phyloP scores from a whole-genome alignment of 2,329 filamentous ascomycete genomes.

The Cladobotryum mycophilum region DNA sequence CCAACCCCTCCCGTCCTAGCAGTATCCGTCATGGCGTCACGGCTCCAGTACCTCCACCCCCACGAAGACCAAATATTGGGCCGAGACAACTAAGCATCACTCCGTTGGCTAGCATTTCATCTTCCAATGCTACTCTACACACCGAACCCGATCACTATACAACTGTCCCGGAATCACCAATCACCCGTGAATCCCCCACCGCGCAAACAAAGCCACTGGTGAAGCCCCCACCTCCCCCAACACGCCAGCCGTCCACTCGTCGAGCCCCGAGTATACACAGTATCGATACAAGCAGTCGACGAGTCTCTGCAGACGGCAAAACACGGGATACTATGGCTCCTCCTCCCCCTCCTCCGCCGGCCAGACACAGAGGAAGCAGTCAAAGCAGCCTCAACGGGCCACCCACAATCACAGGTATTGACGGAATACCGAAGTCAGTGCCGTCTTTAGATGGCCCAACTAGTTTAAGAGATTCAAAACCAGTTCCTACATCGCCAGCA shows the following conservation, averaged over 20 bases:
- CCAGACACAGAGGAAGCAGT: constrained; percentile 42
- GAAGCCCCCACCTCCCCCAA: constrained; percentile 40
- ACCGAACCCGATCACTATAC: constrained; percentile 12
- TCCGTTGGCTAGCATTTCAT: constrained; percentile 13
- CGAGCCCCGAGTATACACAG: constrained; percentile 39
- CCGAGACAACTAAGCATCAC: constrained; percentile 25
- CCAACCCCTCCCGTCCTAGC: constrained; percentile 39
- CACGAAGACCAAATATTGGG: constrained; percentile 40
- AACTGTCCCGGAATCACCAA: constrained; percentile 15
- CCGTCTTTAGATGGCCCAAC: constrained; percentile 1
- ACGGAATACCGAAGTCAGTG: constrained; percentile 16
- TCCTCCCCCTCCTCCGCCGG: constrained; percentile 45
- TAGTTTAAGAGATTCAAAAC: background rate
- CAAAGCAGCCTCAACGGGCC: constrained; percentile 35
- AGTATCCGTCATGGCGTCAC: constrained; percentile 36
- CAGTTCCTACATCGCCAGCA: constrained; percentile 15
- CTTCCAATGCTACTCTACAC: constrained; percentile 12
- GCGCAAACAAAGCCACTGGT: constrained; percentile 6
- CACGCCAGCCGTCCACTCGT: constrained; percentile 37
- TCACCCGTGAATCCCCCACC: background rate
- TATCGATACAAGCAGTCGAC: constrained; percentile 30
- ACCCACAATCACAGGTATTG: constrained; percentile 27
- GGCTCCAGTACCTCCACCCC: constrained; percentile 49
- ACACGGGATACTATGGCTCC: constrained; percentile 23
- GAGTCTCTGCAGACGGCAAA: constrained; percentile 23